phyloP scores from a whole-genome alignment of 768 basidiomycete genomes.

The Trametes elegans region DNA sequence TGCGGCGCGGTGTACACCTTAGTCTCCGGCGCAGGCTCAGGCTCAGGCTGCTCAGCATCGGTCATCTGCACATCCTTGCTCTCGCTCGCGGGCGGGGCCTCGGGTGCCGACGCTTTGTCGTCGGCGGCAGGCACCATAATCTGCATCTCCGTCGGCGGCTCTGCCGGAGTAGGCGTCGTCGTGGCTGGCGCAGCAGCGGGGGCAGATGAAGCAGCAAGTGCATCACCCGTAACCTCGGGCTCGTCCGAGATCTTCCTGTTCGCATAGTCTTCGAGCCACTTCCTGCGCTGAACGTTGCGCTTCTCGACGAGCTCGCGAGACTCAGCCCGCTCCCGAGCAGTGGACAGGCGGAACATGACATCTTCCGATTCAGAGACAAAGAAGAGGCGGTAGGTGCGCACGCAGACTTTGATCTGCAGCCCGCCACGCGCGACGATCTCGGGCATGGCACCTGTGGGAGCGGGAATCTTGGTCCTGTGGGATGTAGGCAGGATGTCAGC shows the following conservation, averaged over 20 bases:
- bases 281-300: slow-evolving; percentile 17
- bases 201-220: not conserved
- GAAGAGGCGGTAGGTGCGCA: slow-evolving; percentile 79
- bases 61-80: too few relatives aligned
- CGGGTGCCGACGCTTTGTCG: too few relatives aligned
- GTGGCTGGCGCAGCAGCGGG: not conserved
- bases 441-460: slow-evolving; percentile 27
- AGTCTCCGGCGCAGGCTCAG: not conserved
- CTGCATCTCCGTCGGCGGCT: too few relatives aligned
- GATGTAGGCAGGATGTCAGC: not conserved
- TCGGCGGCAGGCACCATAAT: too few relatives aligned
- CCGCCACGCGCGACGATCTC: slow-evolving; percentile 40
- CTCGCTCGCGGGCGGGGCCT: not conserved
- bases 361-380: slow-evolving; percentile 72
- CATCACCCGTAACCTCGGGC: not conserved
- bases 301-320: slow-evolving; percentile 13
- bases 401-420: slow-evolving; percentile 83
- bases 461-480: slow-evolving; percentile 35
- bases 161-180: too few relatives aligned
- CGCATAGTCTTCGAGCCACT: slow-evolving; percentile 29
- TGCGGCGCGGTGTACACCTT: slow-evolving; percentile 6
- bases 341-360: slow-evolving; percentile 48
- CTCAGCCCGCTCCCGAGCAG: slow-evolving; percentile 39
- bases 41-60: not conserved
- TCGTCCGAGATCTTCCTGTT: slow-evolving; percentile 1